A percentile compares a stretch with the other conserved stretches of the same genome.
Evolutionary conservation across 495 filamentous ascomycete species (phyloP).

Genomic region (Talaromyces ruber): DNA sequence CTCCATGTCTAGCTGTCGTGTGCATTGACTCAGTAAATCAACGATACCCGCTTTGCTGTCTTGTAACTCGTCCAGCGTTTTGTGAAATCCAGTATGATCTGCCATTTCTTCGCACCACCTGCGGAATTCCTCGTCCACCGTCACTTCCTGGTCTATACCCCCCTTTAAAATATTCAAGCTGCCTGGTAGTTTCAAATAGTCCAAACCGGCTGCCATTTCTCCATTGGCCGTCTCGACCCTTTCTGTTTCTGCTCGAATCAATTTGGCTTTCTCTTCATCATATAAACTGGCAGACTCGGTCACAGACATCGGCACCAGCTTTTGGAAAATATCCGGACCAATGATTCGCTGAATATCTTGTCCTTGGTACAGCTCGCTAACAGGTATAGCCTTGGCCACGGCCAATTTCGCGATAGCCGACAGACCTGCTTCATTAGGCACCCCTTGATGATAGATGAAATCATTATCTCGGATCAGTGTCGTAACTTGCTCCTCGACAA

Average conservation of each 20-base stretch:
- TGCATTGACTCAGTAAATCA: conserved; percentile 63
- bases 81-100: conserved; percentile 65
- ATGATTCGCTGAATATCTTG: conserved; percentile 97
- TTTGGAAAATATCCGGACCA: conserved; percentile 93
- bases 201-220: conserved; percentile 91
- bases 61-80: conserved; percentile 69
- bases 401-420: conserved; percentile 80
- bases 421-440: conserved; percentile 76
- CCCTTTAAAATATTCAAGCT: conserved; percentile 89
- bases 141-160: conserved; percentile 81
- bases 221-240: conserved; percentile 82
- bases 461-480: conserved; percentile 89
- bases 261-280: conserved; percentile 96
- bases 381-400: conserved; percentile 95
- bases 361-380: conserved; percentile 91
- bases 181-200: conserved; percentile 84
- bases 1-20: conserved; percentile 87
- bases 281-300: conserved; percentile 96
- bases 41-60: conserved; percentile 67
- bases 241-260: conserved; percentile 89
- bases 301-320: conserved; percentile 91
- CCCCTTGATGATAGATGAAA: conserved; percentile 91
- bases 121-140: conserved; percentile 83
- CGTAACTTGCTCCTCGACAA: conserved; percentile 69
- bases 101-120: conserved; percentile 89